Base-by-base conservation (phyloP, 2,329 filamentous ascomycete species). In the Coleophoma cylindrospora region DNA sequence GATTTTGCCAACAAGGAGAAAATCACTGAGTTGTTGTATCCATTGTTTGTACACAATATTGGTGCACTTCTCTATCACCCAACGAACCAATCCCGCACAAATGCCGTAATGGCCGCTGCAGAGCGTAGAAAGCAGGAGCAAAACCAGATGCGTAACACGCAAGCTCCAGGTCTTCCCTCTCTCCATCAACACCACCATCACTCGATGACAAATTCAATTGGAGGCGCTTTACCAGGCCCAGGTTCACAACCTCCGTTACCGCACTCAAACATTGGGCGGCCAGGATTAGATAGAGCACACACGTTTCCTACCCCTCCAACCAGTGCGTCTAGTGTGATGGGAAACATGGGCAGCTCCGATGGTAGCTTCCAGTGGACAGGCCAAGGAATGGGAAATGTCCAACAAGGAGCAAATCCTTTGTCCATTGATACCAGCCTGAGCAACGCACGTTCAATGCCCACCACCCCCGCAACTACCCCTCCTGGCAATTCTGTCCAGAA, bases 1-100 rank as follows among this genome's bases (percentile, higher is more conserved):
- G 94, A 97, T 63, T 97, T 99, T 67, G 94, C 94, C 57, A 99
- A 99, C 75, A 97, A 96, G 78, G 94, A 99, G 71, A 97, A 97
- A 74, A 99, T 97, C 57, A 97, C 94, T 0, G 92, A 97, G 70
- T 75, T 91, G 44, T 74, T 97, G 49, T 99, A 97, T 68, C 94
- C 94, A 47, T 76, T 99, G 45, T 99, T 99, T 67, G 94, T 97
- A 37, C 91, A 97, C 70, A 95, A 97, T 70, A 97, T 97, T 66
- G 90, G 90, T 53, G 87, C 90, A 51, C 77, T 97, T 57, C 80
- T 97, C 45, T 97, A 96, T 69, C 92, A 97, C 67, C 92, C 94
- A 0, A 86, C 88, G 38, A 96, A 96, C 66, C 87, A 91, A 65
- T 87, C 74, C 57, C 79, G 89, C 59, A 89, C 86, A 43, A 91